Conservation (phyloP, 192 early-diverging fungal species). For the Coemansia asiatica region DNA sequence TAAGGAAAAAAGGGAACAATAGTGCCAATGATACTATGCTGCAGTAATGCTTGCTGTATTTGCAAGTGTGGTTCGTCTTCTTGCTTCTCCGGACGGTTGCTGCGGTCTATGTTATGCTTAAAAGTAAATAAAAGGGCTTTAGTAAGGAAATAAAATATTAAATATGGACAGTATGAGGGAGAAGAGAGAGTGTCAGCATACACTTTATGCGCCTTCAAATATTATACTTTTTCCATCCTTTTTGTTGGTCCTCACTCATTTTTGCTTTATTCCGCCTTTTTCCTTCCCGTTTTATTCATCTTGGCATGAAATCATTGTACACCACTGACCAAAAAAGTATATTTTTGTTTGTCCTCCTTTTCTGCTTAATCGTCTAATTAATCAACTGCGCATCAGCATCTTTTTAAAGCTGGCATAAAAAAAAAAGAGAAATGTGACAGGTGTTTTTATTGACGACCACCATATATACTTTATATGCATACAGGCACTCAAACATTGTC, state of each 20-base stretch:
- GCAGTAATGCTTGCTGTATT: too few relatives aligned
- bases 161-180: not conserved
- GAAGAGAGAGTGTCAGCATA: not conserved
- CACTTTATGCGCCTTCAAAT: not conserved
- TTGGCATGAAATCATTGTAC: not conserved
- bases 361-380: not conserved
- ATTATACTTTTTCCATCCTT: not conserved
- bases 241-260: not conserved
- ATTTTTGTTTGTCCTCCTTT: not conserved
- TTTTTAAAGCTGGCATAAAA: not conserved
- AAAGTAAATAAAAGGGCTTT: not conserved
- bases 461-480: not conserved
- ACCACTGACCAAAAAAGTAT: not conserved
- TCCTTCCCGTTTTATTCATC: not conserved
- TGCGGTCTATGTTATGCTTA: not conserved
- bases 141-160: not conserved
- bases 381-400: not conserved
- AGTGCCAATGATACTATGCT: not conserved
- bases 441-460: too few relatives aligned
- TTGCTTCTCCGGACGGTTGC: not conserved
- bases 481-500: not conserved
- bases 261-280: slow-evolving; percentile 7
- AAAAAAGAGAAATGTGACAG: not conserved
- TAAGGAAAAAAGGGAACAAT: not conserved
- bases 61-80: not conserved